phyloP scores from a whole-genome alignment of 352 stramenopile genomes.

The Stramenopiles sp. region DNA sequence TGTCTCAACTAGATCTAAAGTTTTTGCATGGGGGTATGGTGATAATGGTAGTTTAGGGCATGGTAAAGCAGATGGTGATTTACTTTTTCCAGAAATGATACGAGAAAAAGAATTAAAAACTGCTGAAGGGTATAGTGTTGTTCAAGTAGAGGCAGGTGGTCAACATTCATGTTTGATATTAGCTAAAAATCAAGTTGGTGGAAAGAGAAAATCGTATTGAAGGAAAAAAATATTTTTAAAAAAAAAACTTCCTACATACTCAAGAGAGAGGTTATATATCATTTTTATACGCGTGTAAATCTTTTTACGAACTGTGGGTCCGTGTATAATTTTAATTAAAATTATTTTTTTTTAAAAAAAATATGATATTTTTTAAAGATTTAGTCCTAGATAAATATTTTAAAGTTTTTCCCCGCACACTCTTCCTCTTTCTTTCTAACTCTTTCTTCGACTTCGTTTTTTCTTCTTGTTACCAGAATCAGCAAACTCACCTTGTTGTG shows the following conservation, averaged over 20 bases:
- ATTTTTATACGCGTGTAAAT: no score
- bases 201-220: background rate
- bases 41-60: slow-evolving; percentile 69
- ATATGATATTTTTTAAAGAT: no score
- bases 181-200: background rate
- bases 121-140: slow-evolving; percentile 12
- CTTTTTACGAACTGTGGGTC: no score
- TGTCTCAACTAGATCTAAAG: slow-evolving; percentile 39
- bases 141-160: slow-evolving; percentile 46
- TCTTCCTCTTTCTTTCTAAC: no score
- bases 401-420: no score
- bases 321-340: no score
- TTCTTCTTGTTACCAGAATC: background rate
- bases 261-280: no score
- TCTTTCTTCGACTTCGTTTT: background rate
- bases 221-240: no score
- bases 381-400: no score
- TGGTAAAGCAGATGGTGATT: slow-evolving; percentile 43
- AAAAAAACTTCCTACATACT: no score
- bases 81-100: slow-evolving; percentile 37
- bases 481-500: background rate
- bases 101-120: slow-evolving; percentile 35
- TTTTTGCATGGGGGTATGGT: slow-evolving; percentile 72
- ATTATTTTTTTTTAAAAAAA: no score
- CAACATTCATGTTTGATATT: slow-evolving; percentile 36